Base-by-base conservation (phyloP, 768 basidiomycete genomes). In the Termitomyces sp. region DNA sequence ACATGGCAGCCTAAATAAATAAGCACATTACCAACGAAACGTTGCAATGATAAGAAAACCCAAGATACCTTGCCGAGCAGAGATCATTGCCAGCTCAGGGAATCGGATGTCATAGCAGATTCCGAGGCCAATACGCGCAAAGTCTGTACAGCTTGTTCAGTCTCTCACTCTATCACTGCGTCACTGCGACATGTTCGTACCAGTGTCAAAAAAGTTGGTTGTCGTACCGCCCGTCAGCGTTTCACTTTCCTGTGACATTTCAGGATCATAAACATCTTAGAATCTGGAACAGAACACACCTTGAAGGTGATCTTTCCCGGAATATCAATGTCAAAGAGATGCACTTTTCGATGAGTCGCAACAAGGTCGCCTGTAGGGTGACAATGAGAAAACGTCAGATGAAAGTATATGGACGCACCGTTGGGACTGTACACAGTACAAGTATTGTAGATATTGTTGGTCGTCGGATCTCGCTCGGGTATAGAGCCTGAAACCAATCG, bases 321-420 rank as follows among this genome's bases (percentile, higher is more conserved):
- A 56, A 99, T 96, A 69, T 98, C 94, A 63, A 98, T 98, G 71
- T 99, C 96, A 73, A 98, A 99, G 5, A 99, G 79, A 70, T 99
- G 97, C 2, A 98, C 83, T 74, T 99, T 99, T 57, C 96, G 88
- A 74, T 98, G 94, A 43, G 83, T 85, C 0, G 90, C 89, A 14
- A 98, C 83, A 31, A 98, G 81, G 57, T 92, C 86, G 31, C 96
- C 95, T 93, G 4, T 52, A 59, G n/a, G n/a, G 31, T 12, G 15
- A 32, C 5, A n/a, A 49, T 32, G 14, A 43, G 20, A 29, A 50
- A 60, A 31, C 4, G 2, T 12, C 14, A 14, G 29, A 17, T 37
- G 8, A 31, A 48, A 37, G 42, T 15, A 51, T 34, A 49, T 11
- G 42, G 20, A 36, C 70, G 31, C 60, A 84, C 92, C 92, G 74